A percentile compares a stretch with the other conserved stretches of the same genome.
Evolutionary conservation across 352 stramenopile genomes (phyloP).

Genomic region (Halophytophthora polymorphica): DNA sequence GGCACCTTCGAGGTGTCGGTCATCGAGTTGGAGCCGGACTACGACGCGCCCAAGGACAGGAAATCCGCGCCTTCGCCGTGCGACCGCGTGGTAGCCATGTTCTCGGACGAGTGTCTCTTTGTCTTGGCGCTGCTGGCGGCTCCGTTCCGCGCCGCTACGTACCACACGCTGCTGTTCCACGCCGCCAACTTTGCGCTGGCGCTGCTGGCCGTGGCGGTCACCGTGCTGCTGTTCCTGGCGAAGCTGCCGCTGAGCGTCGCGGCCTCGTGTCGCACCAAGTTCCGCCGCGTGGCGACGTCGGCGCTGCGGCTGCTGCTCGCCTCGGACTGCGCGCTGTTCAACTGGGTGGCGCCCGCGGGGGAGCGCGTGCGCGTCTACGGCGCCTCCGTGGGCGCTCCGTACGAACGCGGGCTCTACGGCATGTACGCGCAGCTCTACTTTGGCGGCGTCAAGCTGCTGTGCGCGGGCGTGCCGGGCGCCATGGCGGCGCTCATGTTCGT

Average conservation of each 20-base stretch:
- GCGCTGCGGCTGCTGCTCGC: constrained; percentile 36
- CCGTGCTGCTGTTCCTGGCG: constrained; percentile 18
- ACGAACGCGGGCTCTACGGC: constrained; percentile 29
- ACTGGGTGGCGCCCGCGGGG: constrained; percentile 41
- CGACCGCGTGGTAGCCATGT: constrained; percentile 17
- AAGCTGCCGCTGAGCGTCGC: constrained; percentile 20
- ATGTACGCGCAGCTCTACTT: constrained; percentile 63
- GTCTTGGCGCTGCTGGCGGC: constrained; percentile 49
- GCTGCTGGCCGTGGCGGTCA: constrained; percentile 24
- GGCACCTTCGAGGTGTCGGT: constrained; percentile 70
- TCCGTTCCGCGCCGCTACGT: constrained; percentile 52
- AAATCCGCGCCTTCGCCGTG: constrained; percentile 5
- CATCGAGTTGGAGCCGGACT: constrained; percentile 54
- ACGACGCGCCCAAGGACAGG: constrained; percentile 12
- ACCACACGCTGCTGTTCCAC: constrained; percentile 61
- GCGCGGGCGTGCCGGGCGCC: constrained; percentile 37
- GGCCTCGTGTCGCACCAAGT: constrained; percentile 1
- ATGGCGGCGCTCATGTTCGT: constrained; percentile 42
- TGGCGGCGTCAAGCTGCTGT: constrained; percentile 44
- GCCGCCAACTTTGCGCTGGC: constrained; percentile 45
- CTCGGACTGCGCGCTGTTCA: constrained; percentile 52
- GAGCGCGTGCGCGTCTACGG: constrained; percentile 56
- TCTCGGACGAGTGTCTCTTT: constrained; percentile 43
- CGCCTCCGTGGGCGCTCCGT: constrained; percentile 26
- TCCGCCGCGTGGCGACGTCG: constrained; percentile 25